phyloP scores from a whole-genome alignment of 129 eudicot genomes.

The Rutidosis leptorrhynchoides region DNA sequence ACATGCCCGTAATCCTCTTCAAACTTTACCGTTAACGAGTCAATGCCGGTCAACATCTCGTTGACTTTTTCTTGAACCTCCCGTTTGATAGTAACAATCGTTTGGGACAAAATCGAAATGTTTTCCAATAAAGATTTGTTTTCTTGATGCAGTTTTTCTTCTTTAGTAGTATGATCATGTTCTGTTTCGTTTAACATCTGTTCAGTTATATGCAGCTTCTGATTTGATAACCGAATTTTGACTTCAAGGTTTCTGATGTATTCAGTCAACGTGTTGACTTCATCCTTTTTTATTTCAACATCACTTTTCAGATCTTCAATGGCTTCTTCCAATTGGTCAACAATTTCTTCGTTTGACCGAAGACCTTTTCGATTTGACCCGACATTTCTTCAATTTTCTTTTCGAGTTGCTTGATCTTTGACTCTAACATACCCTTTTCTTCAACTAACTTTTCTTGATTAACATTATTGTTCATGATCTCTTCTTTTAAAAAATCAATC shows the following conservation, averaged over 20 bases:
- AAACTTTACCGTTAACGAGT: slow-evolving; percentile 54
- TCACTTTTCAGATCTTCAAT: slow-evolving; percentile 74
- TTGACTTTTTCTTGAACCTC: slow-evolving; percentile 51
- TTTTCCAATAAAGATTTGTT: slow-evolving; percentile 51
- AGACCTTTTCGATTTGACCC: slow-evolving; percentile 31
- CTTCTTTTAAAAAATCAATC: slow-evolving; percentile 37
- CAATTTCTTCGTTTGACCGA: slow-evolving; percentile 37
- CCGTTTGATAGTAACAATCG: slow-evolving; percentile 34
- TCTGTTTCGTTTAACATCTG: slow-evolving; percentile 69
- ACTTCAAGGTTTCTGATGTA: slow-evolving; percentile 66
- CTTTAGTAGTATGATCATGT: slow-evolving; percentile 44
- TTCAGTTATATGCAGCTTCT: slow-evolving; percentile 86
- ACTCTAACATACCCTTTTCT: slow-evolving; percentile 35
- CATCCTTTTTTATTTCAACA: slow-evolving; percentile 76
- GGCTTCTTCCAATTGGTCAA: slow-evolving; percentile 49
- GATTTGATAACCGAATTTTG: slow-evolving; percentile 67
- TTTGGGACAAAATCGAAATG: slow-evolving; percentile 36
- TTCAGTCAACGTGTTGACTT: slow-evolving; percentile 51
- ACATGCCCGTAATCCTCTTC: slow-evolving; percentile 78
- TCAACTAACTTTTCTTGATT: slow-evolving; percentile 37
- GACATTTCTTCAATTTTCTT: slow-evolving; percentile 39
- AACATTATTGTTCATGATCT: slow-evolving; percentile 36
- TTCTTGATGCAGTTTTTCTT: slow-evolving; percentile 55
- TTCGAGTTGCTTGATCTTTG: slow-evolving; percentile 35
- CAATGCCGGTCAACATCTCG: slow-evolving; percentile 42